Conservation (phyloP, 805 yeast species). For the Yarrowia phangngaensis region DNA sequence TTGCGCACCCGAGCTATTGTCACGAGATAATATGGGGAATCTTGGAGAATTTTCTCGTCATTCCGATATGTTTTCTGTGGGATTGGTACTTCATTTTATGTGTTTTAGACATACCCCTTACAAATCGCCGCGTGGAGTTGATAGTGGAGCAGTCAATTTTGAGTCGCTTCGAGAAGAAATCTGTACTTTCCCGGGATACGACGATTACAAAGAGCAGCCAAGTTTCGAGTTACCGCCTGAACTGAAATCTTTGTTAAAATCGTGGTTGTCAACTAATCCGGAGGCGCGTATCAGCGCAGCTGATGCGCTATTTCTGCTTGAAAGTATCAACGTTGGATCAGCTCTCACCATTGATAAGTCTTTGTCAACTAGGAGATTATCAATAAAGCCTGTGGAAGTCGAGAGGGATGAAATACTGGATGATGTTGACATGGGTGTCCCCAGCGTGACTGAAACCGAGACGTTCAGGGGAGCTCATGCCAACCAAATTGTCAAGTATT, state of each 20-base stretch:
- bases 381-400: not conserved
- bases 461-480: conserved; percentile 2
- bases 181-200: conserved; percentile 37
- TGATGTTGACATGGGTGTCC: not conserved
- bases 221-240: conserved; percentile 2
- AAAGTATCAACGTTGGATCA: not conserved
- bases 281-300: conserved; percentile 45
- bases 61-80: conserved; percentile 79
- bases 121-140: conserved; percentile 32
- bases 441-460: not conserved
- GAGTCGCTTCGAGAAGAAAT: conserved; percentile 42
- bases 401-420: not conserved
- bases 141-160: conserved; percentile 34
- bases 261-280: conserved; percentile 42
- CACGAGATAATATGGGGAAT: conserved; percentile 36
- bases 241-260: conserved; percentile 42
- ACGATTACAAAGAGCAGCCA: conserved; percentile 36
- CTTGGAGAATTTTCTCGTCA: conserved; percentile 60
- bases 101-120: conserved; percentile 73
- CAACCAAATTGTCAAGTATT: conserved; percentile 5
- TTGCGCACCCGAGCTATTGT: conserved; percentile 77
- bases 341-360: not conserved
- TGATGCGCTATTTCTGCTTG: conserved; percentile 38
- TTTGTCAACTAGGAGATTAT: not conserved
- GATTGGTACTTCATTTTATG: conserved; percentile 72